Base-by-base conservation (phyloP, 2,329 filamentous ascomycete genomes). In the Lecanoromycetidae sp. region DNA sequence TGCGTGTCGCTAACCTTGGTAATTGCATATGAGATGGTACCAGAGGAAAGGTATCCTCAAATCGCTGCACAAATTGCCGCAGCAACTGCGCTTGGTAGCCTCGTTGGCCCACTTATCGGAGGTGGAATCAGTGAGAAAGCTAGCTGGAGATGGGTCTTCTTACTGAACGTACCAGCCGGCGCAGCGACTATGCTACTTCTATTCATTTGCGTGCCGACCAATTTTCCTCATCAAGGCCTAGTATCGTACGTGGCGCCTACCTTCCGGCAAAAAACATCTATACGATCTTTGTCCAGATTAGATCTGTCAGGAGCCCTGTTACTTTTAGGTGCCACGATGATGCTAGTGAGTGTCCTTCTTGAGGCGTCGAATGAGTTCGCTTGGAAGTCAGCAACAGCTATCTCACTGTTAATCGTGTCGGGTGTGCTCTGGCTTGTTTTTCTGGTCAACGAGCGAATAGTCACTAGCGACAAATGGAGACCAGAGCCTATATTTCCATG, bases 61-160 rank as follows among this genome's bases (percentile, higher is more conserved):
- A 15, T 39, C 17, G 36, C 30, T 22, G 43, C 35, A 20, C 12
- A 33, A 9, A 12, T 58, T 51, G 68, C 62, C 54, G 59, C 59
- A 52, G 63, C 68, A 4, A 66, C 67, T 44, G 64, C 64, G 3
- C 48, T 71, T 10, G 61, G 63, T 7, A 67, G 64, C 35, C 57
- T 68, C 0, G 54, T 70, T 0, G 69, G 69, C 0, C 69, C 67
- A 2, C 49, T 72, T 7, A 54, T 72, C 0, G 69, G 69, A 1
- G 70, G 70, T 3, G 58, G 60, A 7, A 69, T 72, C 5, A 60
- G 58, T 6, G 61, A 65, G 37, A 53, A 62, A 9, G 59, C 62
- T 0, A 65, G 58, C 0, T 72, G 68, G 69, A 56, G 67, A 53
- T 69, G 69, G 69, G 66, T 71, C 2, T 71, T 72, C 51, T 63